phyloP scores from a whole-genome alignment of 495 filamentous ascomycete species.

The Chaetomium fimeti region DNA sequence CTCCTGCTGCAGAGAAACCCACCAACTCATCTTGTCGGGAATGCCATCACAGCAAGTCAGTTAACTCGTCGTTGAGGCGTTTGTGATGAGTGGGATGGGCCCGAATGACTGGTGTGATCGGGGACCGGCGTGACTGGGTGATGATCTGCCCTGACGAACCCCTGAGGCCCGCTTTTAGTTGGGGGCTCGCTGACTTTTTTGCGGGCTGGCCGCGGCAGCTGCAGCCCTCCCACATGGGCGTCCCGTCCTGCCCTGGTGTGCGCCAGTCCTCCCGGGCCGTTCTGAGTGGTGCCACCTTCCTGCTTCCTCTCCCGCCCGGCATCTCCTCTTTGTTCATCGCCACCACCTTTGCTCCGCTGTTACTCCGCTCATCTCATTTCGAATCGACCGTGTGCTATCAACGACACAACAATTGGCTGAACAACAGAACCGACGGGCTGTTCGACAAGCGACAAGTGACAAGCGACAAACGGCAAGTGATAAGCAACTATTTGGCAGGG shows the following conservation, averaged over 20 bases:
- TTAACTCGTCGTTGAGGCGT: too few relatives aligned
- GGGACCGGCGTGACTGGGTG: too few relatives aligned
- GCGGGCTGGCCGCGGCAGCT: constrained; percentile 1
- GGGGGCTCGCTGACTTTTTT: not conserved
- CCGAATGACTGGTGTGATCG: too few relatives aligned
- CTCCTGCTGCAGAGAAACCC: too few relatives aligned
- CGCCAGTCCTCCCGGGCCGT: constrained; percentile 5
- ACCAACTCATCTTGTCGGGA: too few relatives aligned
- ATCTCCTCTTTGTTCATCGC: not conserved
- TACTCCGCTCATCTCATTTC: not conserved
- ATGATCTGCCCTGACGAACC: constrained; percentile 8
- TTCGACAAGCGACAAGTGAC: not conserved
- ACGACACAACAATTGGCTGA: not conserved
- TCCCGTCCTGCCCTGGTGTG: not conserved
- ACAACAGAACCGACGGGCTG: not conserved
- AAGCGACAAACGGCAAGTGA: not conserved
- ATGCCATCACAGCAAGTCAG: too few relatives aligned
- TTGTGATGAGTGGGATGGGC: too few relatives aligned
- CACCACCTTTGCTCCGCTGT: too few relatives aligned
- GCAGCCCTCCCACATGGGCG: constrained; percentile 17
- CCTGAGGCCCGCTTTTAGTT: constrained; percentile 15
- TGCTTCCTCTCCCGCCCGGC: not conserved
- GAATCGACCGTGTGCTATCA: not conserved
- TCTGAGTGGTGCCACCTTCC: constrained; percentile 4
- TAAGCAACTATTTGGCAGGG: not conserved